Evolutionary conservation across 805 yeast genomes (phyloP).

Genomic region (Starmerella stigmatis): DNA sequence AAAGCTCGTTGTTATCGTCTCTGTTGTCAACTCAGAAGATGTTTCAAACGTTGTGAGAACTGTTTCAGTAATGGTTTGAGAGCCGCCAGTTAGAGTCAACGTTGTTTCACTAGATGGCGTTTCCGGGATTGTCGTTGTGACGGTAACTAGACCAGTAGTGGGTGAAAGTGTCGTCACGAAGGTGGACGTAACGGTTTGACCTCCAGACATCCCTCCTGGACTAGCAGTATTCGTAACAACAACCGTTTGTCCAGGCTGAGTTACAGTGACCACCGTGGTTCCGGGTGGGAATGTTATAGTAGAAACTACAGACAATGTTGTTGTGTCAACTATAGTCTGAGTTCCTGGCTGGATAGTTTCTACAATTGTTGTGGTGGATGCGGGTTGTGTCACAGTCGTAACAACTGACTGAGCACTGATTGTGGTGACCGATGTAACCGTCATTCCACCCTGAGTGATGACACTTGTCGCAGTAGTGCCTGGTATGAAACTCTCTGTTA

Average conservation of each 20-base stretch:
- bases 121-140: slow-evolving; percentile 9
- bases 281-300: slow-evolving; percentile 3
- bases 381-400: slow-evolving; percentile 5
- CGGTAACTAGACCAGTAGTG: neutral
- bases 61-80: slow-evolving; percentile 16
- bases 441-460: slow-evolving; percentile 5
- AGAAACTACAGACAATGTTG: neutral
- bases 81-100: slow-evolving; percentile 4
- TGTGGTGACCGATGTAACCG: slow-evolving; percentile 11
- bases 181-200: neutral
- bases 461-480: slow-evolving; percentile 11
- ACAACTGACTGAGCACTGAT: slow-evolving; percentile 7
- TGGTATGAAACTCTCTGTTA: slow-evolving; percentile 7
- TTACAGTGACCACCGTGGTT: neutral
- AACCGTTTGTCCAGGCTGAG: slow-evolving; percentile 4
- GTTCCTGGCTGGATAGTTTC: slow-evolving; percentile 15
- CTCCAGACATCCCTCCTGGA: neutral
- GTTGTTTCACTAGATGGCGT: slow-evolving; percentile 3
- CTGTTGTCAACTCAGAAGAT: neutral
- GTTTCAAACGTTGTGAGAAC: slow-evolving; percentile 3
- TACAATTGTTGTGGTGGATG: slow-evolving; percentile 5
- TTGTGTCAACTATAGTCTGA: slow-evolving; percentile 11
- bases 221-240: slow-evolving; percentile 11
- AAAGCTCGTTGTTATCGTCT: slow-evolving; percentile 8
- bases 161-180: neutral